Evolutionary conservation across 768 basidiomycete species (phyloP), one percentile per base, ranked within the genome.

Genomic region (Solioccasus polychromus): DNA sequence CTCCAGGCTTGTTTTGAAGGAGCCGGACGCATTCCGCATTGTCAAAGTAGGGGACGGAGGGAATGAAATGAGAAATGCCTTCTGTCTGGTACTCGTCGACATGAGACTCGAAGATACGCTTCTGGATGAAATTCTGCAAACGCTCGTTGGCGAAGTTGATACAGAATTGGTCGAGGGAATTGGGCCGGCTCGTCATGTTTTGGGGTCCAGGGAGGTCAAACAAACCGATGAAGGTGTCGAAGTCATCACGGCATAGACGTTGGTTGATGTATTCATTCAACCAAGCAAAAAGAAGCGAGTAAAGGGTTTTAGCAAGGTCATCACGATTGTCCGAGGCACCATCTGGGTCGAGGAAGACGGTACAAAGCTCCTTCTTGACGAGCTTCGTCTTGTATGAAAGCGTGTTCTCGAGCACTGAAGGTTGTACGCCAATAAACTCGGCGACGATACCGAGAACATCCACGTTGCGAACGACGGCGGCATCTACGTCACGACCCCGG

Each of bases 101-200:
- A 51, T 92, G 83, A 8, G 73, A 73, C 64, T 93, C 91, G 63
- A 93, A 94, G 2, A 94, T 70, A 9, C 77, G 74, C 44, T 82
- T 82, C 62, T 92, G 84, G 9, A 86, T 74, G 73, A 88, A 96
- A 53, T 82, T 74, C 41, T 94, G 92, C 15, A 97, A 65, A 2
- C 90, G 83, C 63, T 99, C 96, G 57, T 93, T 93, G 47, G 94
- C 92, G 56, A 92, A 94, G 69, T 98, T 99, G 73, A 97, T 77
- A 66, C 88, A 90, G 65, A 98, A 92, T 52, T 97, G 92, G 62
- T 99, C 93, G 38, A 99, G 80, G 6, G 92, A 93, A 68, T 99
- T 97, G 45, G 87, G 74, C 2, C 91, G 79, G 46, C 83, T 85
- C 4, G 85, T 82, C 68, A 92, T 79, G 68, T 96, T 94, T 66